Conservation (phyloP, 371 early-diverging fungal species). For the Mucor lusitanicus region DNA sequence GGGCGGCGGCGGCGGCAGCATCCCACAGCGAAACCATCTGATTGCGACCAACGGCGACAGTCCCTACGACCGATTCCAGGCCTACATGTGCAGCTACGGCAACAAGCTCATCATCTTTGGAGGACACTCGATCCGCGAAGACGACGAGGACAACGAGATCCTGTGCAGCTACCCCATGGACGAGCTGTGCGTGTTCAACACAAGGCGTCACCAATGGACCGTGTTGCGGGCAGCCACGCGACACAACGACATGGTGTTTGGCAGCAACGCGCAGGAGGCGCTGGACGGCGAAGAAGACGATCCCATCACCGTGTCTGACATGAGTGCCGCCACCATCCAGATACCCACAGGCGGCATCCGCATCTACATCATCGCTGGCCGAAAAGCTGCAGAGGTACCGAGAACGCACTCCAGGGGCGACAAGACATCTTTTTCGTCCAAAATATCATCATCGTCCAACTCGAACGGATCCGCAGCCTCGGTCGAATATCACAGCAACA, state of each 20-base stretch:
- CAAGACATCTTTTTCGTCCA: neutral
- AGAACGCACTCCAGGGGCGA: neutral
- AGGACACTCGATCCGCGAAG: constrained; percentile 35
- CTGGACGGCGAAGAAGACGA: constrained; percentile 7
- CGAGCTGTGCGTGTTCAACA: constrained; percentile 24
- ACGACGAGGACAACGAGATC: constrained; percentile 29
- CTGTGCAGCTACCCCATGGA: constrained; percentile 26
- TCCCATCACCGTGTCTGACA: constrained; percentile 17
- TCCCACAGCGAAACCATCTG: constrained; percentile 6
- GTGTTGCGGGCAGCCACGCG: neutral
- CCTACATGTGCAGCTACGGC: constrained; percentile 22
- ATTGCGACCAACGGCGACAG: constrained; percentile 29
- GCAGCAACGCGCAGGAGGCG: neutral
- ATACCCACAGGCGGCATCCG: constrained; percentile 5
- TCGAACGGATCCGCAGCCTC: neutral
- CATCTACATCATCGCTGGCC: constrained; percentile 18
- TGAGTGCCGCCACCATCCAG: constrained; percentile 13
- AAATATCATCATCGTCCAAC: neutral
- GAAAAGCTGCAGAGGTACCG: constrained; percentile 16
- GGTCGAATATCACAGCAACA: neutral
- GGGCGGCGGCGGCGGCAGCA: neutral
- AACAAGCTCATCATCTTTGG: constrained; percentile 34
- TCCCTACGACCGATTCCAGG: constrained; percentile 34
- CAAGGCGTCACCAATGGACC: constrained; percentile 15
- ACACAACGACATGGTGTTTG: neutral